phyloP scores from a whole-genome alignment of 1,284 basidiomycete species.

The Apiotrichum akiyoshidainum region DNA sequence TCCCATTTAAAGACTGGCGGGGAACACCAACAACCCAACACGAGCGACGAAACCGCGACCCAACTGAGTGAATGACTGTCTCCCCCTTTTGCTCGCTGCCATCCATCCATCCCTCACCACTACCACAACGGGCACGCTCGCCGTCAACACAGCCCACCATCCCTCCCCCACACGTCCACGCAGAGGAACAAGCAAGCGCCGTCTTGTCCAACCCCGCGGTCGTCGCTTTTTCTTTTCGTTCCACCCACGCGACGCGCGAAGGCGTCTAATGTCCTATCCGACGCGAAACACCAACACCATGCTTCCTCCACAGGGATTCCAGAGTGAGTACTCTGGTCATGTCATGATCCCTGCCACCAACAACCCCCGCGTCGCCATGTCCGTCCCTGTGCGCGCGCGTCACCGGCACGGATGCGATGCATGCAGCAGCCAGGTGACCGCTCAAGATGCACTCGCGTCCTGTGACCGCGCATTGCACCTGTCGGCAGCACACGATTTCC shows the following conservation, averaged over 20 bases:
- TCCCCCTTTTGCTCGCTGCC: not conserved
- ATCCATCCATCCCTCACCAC: not conserved
- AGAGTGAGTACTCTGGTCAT: constrained; percentile 1
- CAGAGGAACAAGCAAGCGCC: no score
- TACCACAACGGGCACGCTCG: not conserved
- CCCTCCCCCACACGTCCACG: no score
- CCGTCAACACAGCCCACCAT: not conserved
- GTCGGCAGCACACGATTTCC: not conserved
- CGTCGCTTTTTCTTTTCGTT: no score
- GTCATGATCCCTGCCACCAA: no score
- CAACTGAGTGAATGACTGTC: not conserved
- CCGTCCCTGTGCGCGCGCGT: not conserved
- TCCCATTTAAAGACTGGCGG: not conserved
- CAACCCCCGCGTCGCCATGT: not conserved
- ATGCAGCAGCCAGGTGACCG: not conserved
- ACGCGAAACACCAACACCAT: constrained; percentile 2
- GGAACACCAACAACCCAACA: no score
- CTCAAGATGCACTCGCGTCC: no score
- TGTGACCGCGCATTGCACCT: no score
- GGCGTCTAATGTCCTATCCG: constrained; percentile 3
- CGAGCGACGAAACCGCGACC: no score
- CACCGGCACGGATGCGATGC: not conserved
- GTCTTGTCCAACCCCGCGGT: no score
- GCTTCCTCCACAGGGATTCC: constrained; percentile 9
- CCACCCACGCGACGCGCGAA: not conserved